Conservation (phyloP, 306 rosid genomes). For the Calophaca sinica region DNA sequence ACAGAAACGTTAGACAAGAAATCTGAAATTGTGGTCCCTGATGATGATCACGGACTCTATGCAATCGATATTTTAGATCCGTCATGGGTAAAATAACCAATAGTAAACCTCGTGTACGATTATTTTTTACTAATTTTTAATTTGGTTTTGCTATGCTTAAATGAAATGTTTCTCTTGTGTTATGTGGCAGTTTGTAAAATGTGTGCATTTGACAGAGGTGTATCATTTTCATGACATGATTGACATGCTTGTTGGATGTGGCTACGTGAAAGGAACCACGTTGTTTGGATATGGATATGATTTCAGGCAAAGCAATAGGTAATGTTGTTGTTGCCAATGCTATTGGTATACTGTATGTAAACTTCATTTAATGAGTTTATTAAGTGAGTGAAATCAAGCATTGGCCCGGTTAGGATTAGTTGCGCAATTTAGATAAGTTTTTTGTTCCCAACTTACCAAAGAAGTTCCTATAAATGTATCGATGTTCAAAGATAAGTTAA, state of each 20-base stretch:
- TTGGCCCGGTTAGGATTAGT: no score
- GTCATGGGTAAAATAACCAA: slow-evolving; percentile 49
- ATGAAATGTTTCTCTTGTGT: slow-evolving; percentile 13
- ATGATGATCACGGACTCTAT: slow-evolving; percentile 79
- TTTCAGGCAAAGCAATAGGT: slow-evolving; percentile 96
- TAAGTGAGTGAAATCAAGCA: background rate
- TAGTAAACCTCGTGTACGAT: background rate
- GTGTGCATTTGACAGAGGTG: slow-evolving; percentile 70
- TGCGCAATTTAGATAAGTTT: no score
- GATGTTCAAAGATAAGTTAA: background rate
- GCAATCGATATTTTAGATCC: slow-evolving; percentile 97
- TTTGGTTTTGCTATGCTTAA: background rate
- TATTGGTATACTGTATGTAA: background rate
- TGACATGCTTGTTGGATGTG: slow-evolving; percentile 82
- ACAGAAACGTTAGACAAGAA: slow-evolving; percentile 69
- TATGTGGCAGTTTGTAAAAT: slow-evolving; percentile 72
- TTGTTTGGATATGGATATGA: slow-evolving; percentile 96
- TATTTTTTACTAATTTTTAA: background rate
- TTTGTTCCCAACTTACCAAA: background rate
- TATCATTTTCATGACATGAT: slow-evolving; percentile 94
- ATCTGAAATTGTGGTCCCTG: slow-evolving; percentile 74
- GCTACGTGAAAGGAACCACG: slow-evolving; percentile 89
- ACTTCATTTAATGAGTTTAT: background rate
- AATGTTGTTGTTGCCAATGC: background rate
- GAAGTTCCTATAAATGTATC: background rate